These are phyloP conservation scores for Prunus fruticosa DNA, from an alignment of 306 rosid species.

Conservation along the genomic window DNA sequence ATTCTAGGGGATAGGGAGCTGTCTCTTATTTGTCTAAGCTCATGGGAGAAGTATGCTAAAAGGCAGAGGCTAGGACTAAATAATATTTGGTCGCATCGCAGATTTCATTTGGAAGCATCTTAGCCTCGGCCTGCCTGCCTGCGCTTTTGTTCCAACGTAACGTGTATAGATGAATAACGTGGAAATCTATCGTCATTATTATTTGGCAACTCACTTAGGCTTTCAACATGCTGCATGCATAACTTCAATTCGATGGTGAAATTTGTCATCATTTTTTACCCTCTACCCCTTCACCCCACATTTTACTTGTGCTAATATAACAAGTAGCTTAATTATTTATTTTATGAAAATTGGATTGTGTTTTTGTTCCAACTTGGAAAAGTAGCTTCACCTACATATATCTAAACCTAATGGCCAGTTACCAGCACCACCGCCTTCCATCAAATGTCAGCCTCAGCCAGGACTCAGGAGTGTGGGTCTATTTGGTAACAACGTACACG, in stretches of 20 bases:
- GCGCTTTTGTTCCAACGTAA: not conserved
- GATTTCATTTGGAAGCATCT: not conserved
- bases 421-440: slow-evolving; percentile 2
- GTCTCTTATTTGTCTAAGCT: not conserved
- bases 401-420: not conserved
- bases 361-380: not conserved
- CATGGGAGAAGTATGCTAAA: not conserved
- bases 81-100: not conserved
- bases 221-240: not conserved
- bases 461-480: not conserved
- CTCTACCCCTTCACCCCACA: not conserved
- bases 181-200: not conserved
- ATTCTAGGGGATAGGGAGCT: not conserved
- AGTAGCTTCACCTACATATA: slow-evolving; percentile 9
- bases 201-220: not conserved
- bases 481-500: not conserved
- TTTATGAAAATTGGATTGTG: not conserved
- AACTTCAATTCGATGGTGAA: not conserved
- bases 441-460: not conserved
- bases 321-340: not conserved
- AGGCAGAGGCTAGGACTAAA: too few species aligned
- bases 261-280: not conserved
- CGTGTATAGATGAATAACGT: slow-evolving; percentile 7
- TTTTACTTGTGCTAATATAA: not conserved
- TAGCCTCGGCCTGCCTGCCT: not conserved